Base-by-base conservation (phyloP, 108 stramenopile genomes). In the Cylindrotheca fusiformis region DNA sequence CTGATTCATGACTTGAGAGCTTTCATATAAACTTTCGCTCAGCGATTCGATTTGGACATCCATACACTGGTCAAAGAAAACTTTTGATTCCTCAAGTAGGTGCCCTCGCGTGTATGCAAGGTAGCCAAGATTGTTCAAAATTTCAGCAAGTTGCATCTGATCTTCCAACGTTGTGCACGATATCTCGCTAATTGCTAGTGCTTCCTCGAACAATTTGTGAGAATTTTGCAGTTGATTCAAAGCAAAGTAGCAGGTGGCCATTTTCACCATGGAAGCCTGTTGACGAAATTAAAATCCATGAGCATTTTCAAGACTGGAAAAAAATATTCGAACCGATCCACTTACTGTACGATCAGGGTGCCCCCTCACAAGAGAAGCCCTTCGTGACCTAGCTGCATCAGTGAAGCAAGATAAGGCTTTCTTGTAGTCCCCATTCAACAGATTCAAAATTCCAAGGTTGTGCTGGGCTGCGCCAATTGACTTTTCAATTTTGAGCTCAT, bases 61-160 rank as follows among this genome's bases (percentile, higher is more conserved):
- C 60, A 79, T 52, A 12, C 75, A 66, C 30, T 83, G 71, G 3
- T 44, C 59, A 53, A 69, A 83, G 41, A 63, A 59, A n/a, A 48
- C 44, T 23, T 65, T 65, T 19, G 78, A 71, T 30, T 58, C 36
- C 0, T 27, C 33, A 27, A n/a, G n/a, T n/a, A 52, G 59, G 30
- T 79, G 48, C 4, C 75, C 75, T 32, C 45, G 45, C 59, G 68
- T 67, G 33, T 73, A 79, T 5, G 67, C 60, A 28, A 79, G 67
- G 49, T 77, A 83, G 10, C 75, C 82, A 36, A 79, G 52, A 51
- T 83, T 83, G 52, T 83, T 83, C 32, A 76, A 29, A 32, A 78
- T 71, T 46, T 83, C 82, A 20, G 75, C 71, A 33, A 79, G 50
- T 44, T 68, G 77, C 24, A 68, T 55, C 2, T 55, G 68, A 33